A percentile compares a stretch with the other conserved stretches of the same genome.
Evolutionary conservation across 208 protist genomes (phyloP).

Genomic region (Trypanosoma theileri): DNA sequence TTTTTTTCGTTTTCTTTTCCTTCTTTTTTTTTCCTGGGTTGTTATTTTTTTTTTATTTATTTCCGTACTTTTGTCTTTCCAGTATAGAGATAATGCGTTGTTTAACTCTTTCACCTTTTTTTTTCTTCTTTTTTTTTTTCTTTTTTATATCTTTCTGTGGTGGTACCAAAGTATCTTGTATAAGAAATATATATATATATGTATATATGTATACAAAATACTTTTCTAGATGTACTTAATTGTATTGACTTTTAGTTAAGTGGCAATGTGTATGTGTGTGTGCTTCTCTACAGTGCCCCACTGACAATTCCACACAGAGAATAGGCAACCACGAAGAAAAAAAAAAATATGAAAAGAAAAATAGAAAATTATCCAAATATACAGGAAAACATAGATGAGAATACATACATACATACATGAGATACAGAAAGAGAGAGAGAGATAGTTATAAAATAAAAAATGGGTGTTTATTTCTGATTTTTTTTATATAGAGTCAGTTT

Average conservation of each 20-base stretch:
- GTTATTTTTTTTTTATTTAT: not conserved
- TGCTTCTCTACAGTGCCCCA: too few species aligned
- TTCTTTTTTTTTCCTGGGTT: conserved; percentile 1
- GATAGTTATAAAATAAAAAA: too few species aligned
- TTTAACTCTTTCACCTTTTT: not conserved
- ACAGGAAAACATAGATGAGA: not conserved
- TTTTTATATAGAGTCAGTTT: not conserved
- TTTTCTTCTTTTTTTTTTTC: not conserved
- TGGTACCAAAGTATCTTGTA: too few species aligned
- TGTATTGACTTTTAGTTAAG: too few species aligned
- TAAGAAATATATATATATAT: too few species aligned
- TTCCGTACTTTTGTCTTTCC: not conserved
- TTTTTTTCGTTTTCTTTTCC: not conserved
- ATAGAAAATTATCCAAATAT: not conserved
- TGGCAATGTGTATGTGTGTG: too few species aligned
- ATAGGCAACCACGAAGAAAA: too few species aligned
- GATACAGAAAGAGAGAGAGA: not conserved
- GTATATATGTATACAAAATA: too few species aligned
- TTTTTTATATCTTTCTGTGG: not conserved
- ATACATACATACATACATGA: too few species aligned
- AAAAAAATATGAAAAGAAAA: not conserved
- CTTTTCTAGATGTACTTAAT: too few species aligned
- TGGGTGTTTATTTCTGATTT: not conserved
- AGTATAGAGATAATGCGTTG: not conserved
- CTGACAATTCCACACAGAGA: too few species aligned